phyloP scores from a whole-genome alignment of 306 rosid genomes.

The Gillenia trifoliata region DNA sequence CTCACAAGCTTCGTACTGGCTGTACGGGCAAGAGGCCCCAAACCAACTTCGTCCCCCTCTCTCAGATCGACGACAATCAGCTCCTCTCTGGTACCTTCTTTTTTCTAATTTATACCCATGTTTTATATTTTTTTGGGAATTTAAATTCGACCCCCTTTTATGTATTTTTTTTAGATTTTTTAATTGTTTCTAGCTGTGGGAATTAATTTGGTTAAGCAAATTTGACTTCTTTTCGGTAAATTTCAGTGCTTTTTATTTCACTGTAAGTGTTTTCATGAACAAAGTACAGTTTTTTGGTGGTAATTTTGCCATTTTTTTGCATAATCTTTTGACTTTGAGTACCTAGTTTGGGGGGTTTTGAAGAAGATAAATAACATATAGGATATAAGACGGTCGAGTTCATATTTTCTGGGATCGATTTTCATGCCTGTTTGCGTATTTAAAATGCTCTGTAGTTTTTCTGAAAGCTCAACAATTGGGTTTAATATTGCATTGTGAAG shows the following conservation, averaged over 20 bases:
- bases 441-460: background rate
- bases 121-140: background rate
- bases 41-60: conserved; percentile 64
- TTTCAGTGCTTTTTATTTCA: background rate
- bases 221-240: background rate
- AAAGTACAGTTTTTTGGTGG: background rate
- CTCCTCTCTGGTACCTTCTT: conserved; percentile 66
- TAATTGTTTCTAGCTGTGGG: background rate
- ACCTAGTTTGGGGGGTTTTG: background rate
- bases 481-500: conserved; percentile 1
- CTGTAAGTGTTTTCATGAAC: background rate
- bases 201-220: background rate
- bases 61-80: conserved; percentile 58
- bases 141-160: background rate
- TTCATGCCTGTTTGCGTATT: background rate
- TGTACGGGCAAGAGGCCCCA: conserved; percentile 74
- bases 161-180: background rate
- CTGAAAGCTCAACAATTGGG: background rate
- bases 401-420: background rate
- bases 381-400: background rate
- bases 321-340: background rate
- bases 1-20: conserved; percentile 65
- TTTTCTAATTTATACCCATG: background rate
- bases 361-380: background rate
- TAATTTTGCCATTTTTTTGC: background rate